Evolutionary conservation across 2,329 filamentous ascomycete genomes (phyloP).

Genomic region (Graphilbum sp.): DNA sequence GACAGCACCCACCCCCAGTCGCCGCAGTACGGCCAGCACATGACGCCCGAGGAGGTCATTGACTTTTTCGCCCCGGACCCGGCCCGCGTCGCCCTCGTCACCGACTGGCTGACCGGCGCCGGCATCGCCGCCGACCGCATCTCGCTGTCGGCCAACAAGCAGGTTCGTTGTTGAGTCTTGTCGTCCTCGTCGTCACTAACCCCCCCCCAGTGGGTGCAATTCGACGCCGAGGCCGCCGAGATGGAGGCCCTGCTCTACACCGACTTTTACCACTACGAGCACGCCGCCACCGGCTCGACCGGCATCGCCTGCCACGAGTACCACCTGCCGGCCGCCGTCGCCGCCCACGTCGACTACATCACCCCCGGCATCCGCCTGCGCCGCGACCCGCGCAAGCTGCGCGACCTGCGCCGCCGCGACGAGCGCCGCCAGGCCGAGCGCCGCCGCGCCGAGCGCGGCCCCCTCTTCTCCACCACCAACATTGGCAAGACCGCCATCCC

Average conservation of each 20-base stretch:
- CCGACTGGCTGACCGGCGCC: slow-evolving; percentile 13
- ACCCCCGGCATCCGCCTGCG: slow-evolving; percentile 34
- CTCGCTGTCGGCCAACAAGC: slow-evolving; percentile 2
- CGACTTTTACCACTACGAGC: slow-evolving; percentile 3
- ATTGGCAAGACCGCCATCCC: too few relatives aligned
- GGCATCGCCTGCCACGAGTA: slow-evolving; percentile 8
- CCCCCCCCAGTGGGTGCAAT: slow-evolving; percentile 8
- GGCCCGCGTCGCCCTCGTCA: slow-evolving; percentile 15
- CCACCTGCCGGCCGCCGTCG: slow-evolving; percentile 28
- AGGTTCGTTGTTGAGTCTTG: too few relatives aligned
- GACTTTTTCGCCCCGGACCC: slow-evolving; percentile 19
- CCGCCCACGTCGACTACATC: slow-evolving; percentile 36
- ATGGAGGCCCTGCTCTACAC: slow-evolving; percentile 5
- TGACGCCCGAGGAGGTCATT: slow-evolving; percentile 17
- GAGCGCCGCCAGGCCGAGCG: too few relatives aligned
- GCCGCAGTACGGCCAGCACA: slow-evolving; percentile 19
- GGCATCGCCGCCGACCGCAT: neutral
- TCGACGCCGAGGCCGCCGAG: slow-evolving; percentile 9
- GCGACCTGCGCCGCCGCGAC: too few relatives aligned
- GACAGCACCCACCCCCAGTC: slow-evolving; percentile 10
- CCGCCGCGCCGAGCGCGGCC: too few relatives aligned
- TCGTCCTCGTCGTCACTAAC: too few relatives aligned
- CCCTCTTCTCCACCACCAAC: too few relatives aligned
- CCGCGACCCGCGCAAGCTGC: neutral
- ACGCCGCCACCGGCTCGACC: neutral